phyloP scores from a whole-genome alignment of 2,329 filamentous ascomycete species.

The Exophiala oligosperma region DNA sequence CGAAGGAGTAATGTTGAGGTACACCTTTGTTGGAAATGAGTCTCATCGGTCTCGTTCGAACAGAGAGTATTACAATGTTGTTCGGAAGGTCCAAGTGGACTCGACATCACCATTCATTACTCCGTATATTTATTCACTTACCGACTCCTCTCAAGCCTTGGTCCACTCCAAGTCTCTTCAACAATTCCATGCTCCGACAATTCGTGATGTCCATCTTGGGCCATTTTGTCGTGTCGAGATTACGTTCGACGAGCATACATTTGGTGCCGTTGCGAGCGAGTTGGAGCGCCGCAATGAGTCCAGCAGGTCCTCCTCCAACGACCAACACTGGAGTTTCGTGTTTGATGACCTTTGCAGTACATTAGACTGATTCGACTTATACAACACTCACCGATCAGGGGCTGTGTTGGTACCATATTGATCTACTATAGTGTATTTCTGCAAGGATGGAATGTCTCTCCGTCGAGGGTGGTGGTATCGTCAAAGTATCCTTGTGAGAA shows the following conservation, averaged over 20 bases:
- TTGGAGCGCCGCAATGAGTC: slow-evolving; percentile 29
- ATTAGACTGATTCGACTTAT: neutral
- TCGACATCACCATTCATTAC: too few relatives aligned
- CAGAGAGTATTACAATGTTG: too few relatives aligned
- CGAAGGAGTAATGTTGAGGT: slow-evolving; percentile 16
- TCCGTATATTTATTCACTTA: neutral
- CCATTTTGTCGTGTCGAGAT: slow-evolving; percentile 34
- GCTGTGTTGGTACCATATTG: too few relatives aligned
- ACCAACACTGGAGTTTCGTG: slow-evolving; percentile 25
- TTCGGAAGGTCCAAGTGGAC: too few relatives aligned
- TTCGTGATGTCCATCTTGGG: slow-evolving; percentile 44
- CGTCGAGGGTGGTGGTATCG: too few relatives aligned
- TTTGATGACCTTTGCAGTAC: neutral
- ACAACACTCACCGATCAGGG: too few relatives aligned
- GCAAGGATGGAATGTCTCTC: too few relatives aligned
- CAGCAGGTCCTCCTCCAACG: slow-evolving; percentile 33
- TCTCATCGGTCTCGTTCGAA: too few relatives aligned
- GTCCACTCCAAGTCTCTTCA: slow-evolving; percentile 20
- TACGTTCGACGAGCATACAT: slow-evolving; percentile 32
- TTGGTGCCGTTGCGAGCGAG: slow-evolving; percentile 25
- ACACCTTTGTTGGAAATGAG: slow-evolving; percentile 1
- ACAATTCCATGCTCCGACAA: slow-evolving; percentile 38
- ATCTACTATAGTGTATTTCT: too few relatives aligned
- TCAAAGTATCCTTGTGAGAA: too few relatives aligned
- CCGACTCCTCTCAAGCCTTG: slow-evolving; percentile 12